Conservation (phyloP, 768 basidiomycete genomes). For the Russula dissimulans region DNA sequence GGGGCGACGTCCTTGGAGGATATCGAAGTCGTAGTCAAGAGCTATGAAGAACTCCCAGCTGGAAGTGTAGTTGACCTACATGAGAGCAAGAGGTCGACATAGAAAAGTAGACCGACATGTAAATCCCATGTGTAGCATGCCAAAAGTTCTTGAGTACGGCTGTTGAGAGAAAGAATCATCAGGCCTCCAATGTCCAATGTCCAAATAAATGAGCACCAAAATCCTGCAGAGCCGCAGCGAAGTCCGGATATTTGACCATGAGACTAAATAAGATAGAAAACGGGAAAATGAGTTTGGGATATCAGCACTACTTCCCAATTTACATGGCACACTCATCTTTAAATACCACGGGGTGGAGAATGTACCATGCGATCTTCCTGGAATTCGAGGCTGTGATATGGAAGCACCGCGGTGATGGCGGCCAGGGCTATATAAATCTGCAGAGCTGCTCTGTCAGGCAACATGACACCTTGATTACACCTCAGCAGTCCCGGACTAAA, state of each 20-base stretch:
- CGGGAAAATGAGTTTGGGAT: not conserved
- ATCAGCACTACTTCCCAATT: not conserved
- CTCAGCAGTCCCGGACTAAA: too few relatives aligned
- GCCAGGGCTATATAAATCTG: too few relatives aligned
- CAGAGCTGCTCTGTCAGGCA: too few relatives aligned
- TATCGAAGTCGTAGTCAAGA: not conserved
- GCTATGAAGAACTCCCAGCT: not conserved
- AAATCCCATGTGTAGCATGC: not conserved
- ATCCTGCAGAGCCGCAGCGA: not conserved
- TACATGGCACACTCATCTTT: not conserved
- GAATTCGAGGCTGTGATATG: not conserved
- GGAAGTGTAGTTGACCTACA: not conserved
- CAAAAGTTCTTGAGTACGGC: not conserved
- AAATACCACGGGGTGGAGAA: too few relatives aligned
- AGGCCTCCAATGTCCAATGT: not conserved
- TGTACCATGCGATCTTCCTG: not conserved
- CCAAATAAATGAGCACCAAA: not conserved
- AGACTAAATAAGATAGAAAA: not conserved
- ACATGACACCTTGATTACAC: too few relatives aligned
- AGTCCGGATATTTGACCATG: not conserved
- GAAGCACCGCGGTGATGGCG: too few relatives aligned
- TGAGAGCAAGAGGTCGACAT: not conserved
- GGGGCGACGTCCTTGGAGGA: not conserved
- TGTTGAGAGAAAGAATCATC: not conserved
- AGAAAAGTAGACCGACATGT: not conserved